phyloP scores from a whole-genome alignment of 805 yeast species.

The Wickerhamomyces queroliae region DNA sequence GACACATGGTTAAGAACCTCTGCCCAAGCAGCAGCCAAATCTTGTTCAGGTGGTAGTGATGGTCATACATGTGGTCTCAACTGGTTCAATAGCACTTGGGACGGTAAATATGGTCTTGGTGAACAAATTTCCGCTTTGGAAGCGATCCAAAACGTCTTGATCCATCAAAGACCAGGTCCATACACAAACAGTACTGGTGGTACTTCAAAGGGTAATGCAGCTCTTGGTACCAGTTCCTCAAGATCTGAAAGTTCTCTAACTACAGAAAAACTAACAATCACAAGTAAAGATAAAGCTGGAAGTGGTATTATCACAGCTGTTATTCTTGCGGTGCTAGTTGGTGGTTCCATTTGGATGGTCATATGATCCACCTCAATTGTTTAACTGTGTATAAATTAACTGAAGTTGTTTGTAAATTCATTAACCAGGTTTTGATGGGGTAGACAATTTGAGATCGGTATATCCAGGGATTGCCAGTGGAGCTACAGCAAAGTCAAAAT shows the following conservation, averaged over 20 bases:
- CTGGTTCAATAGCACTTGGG: constrained; percentile 59
- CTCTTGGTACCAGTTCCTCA: constrained; percentile 41
- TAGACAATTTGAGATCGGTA: no score
- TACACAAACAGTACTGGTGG: constrained; percentile 49
- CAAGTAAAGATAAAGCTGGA: constrained; percentile 72
- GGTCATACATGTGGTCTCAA: constrained; percentile 70
- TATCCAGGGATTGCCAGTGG: no score
- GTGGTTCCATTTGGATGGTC: constrained; percentile 78
- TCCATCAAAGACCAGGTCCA: constrained; percentile 43
- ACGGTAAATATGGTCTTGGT: constrained; percentile 65
- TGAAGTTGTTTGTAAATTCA: no score
- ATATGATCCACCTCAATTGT: constrained; percentile 27
- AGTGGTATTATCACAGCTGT: constrained; percentile 85
- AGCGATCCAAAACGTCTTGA: constrained; percentile 44
- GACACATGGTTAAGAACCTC: constrained; percentile 36
- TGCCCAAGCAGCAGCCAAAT: constrained; percentile 62
- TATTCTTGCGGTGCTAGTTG: constrained; percentile 52
- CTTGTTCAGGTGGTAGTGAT: constrained; percentile 72
- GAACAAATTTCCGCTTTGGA: constrained; percentile 77
- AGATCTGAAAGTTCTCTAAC: constrained; percentile 30
- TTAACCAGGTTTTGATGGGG: no score
- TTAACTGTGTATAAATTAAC: no score
- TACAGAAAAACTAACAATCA: constrained; percentile 38
- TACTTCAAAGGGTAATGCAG: constrained; percentile 46
- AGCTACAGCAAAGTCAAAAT: no score